phyloP scores from a whole-genome alignment of 305 asterid genomes.

The Lippia alba region DNA sequence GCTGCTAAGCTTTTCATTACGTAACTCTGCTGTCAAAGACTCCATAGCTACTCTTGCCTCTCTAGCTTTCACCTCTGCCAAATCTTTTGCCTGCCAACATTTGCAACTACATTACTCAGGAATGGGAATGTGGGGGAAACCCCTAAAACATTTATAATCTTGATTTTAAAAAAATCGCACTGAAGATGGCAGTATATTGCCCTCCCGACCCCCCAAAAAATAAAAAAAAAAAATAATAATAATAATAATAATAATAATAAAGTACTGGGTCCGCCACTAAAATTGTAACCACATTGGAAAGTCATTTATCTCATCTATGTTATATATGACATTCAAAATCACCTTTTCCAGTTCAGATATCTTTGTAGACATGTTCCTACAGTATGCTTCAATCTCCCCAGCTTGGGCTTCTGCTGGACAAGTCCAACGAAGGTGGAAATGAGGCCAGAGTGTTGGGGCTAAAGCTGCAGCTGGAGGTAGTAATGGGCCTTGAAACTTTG shows the following conservation, averaged over 20 bases:
- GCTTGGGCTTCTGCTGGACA: conserved; percentile 91
- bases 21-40: conserved; percentile 68
- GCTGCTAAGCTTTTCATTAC: conserved; percentile 73
- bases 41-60: conserved; percentile 57
- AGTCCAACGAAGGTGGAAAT: conserved; percentile 98
- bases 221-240: too few species aligned
- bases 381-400: conserved; percentile 87
- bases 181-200: too few species aligned
- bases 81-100: conserved; percentile 78
- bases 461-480: conserved; percentile 98
- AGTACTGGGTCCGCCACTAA: too few species aligned
- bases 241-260: too few species aligned
- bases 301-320: too few species aligned
- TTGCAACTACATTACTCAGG: conserved; percentile 20
- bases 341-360: conserved; percentile 82
- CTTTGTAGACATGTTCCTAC: conserved; percentile 69
- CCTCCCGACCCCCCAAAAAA: too few species aligned
- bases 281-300: too few species aligned
- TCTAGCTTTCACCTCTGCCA: conserved; percentile 64
- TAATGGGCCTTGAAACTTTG: conserved; percentile 67
- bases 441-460: conserved; percentile 99
- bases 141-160: too few species aligned
- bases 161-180: too few species aligned
- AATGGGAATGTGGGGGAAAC: too few species aligned
- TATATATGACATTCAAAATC: neutral